Evolutionary conservation across 495 filamentous ascomycete genomes (phyloP).

Genomic region (Trichoderma reesei): DNA sequence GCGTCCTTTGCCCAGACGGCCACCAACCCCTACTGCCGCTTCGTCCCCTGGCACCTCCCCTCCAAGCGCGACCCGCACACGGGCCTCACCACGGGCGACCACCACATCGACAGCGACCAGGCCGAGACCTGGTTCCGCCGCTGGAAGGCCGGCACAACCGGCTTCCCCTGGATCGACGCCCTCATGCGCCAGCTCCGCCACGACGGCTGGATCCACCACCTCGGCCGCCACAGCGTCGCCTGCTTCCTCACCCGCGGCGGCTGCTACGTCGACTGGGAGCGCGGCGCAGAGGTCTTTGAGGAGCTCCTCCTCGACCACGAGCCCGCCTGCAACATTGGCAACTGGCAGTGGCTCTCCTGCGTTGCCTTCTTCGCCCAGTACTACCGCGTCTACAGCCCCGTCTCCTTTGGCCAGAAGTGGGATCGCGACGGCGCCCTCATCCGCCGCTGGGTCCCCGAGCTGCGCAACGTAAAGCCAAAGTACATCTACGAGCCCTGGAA

Average conservation of each 20-base stretch:
- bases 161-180: slow-evolving; percentile 67
- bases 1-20: slow-evolving; percentile 45
- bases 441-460: slow-evolving; percentile 50
- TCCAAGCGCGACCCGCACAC: slow-evolving; percentile 36
- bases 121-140: slow-evolving; percentile 54
- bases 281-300: slow-evolving; percentile 64
- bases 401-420: slow-evolving; percentile 59
- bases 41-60: slow-evolving; percentile 63
- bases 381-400: slow-evolving; percentile 55
- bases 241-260: slow-evolving; percentile 65
- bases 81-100: slow-evolving; percentile 34
- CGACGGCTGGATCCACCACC: slow-evolving; percentile 69
- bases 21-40: slow-evolving; percentile 49
- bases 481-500: slow-evolving; percentile 71
- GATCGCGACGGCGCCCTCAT: slow-evolving; percentile 54
- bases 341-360: slow-evolving; percentile 70
- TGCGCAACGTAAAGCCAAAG: slow-evolving; percentile 48
- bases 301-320: slow-evolving; percentile 65
- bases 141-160: slow-evolving; percentile 55
- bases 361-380: slow-evolving; percentile 59
- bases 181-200: slow-evolving; percentile 59
- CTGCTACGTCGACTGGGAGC: slow-evolving; percentile 64
- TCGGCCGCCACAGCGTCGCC: slow-evolving; percentile 60
- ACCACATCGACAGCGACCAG: slow-evolving; percentile 44
- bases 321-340: slow-evolving; percentile 55